Evolutionary conservation across 2,329 filamentous ascomycete genomes (phyloP).

Genomic region (Achaetomium macrosporum): DNA sequence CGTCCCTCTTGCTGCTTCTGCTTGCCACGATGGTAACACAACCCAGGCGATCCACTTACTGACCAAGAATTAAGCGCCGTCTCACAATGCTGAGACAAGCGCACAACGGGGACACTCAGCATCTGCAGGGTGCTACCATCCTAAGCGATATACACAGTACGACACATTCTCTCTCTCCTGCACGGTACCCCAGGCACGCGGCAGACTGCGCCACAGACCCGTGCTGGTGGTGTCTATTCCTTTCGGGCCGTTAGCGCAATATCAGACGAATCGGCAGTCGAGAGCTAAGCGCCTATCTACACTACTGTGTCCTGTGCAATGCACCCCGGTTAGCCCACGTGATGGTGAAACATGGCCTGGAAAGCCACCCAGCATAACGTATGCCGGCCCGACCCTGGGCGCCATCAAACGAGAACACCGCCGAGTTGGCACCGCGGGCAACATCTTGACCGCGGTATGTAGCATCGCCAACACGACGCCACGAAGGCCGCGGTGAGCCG

Average conservation of each 20-base stretch:
- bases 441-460: not conserved
- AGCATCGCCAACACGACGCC: not conserved
- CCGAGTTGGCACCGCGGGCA: not conserved
- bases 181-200: not conserved
- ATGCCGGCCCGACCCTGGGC: not conserved
- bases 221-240: not conserved
- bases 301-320: not conserved
- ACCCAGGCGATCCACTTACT: not conserved
- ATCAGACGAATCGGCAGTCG: conserved; percentile 21
- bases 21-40: conserved; percentile 6
- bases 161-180: not conserved
- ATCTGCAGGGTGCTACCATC: not conserved
- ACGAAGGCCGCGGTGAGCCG: not conserved
- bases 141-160: too few relatives aligned
- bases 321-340: not conserved
- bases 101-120: conserved; percentile 4
- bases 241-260: not conserved
- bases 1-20: not conserved
- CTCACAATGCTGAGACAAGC: conserved; percentile 5
- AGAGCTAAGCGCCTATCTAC: conserved; percentile 18
- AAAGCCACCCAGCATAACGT: not conserved
- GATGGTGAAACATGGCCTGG: not conserved
- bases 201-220: conserved; percentile 1
- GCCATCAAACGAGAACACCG: not conserved
- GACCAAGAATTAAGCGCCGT: conserved; percentile 8